A percentile compares a stretch with the other conserved stretches of the same genome.
These are phyloP conservation scores for Botrytis porri DNA, from an alignment of 2,329 filamentous ascomycete species.

Conservation along the genomic window DNA sequence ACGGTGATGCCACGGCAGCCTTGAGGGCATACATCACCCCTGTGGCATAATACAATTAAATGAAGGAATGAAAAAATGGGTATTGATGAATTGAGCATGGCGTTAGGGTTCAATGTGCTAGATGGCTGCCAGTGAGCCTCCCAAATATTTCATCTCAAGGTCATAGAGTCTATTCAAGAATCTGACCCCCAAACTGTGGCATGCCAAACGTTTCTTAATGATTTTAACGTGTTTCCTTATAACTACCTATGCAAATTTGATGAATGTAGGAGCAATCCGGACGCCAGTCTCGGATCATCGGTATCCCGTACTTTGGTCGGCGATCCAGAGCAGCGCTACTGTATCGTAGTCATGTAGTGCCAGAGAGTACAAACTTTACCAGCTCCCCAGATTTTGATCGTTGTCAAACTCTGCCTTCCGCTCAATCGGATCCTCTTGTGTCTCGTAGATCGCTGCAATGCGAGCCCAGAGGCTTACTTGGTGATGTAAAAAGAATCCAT, in stretches of 20 bases:
- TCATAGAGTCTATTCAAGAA: conserved; percentile 1
- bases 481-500: neutral
- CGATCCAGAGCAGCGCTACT: conserved; percentile 10
- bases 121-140: neutral
- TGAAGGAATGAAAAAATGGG: neutral
- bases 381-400: conserved; percentile 16
- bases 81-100: conserved; percentile 24
- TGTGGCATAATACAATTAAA: conserved; percentile 21
- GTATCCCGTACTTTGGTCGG: conserved; percentile 20
- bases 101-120: conserved; percentile 25
- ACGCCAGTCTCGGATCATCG: conserved; percentile 3
- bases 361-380: conserved; percentile 14
- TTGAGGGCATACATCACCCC: conserved; percentile 57
- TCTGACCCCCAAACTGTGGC: neutral
- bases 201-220: conserved; percentile 1
- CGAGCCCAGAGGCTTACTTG: neutral
- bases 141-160: neutral
- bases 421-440: conserved; percentile 1
- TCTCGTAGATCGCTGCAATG: conserved; percentile 3
- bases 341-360: conserved; percentile 16
- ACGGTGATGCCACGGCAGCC: conserved; percentile 66
- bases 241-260: conserved; percentile 9
- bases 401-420: conserved; percentile 2
- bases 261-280: neutral
- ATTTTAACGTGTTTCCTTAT: neutral